These are phyloP conservation scores for Plasmodium ovale DNA, from an alignment of 169 alveolate species.

Conservation along the genomic window DNA sequence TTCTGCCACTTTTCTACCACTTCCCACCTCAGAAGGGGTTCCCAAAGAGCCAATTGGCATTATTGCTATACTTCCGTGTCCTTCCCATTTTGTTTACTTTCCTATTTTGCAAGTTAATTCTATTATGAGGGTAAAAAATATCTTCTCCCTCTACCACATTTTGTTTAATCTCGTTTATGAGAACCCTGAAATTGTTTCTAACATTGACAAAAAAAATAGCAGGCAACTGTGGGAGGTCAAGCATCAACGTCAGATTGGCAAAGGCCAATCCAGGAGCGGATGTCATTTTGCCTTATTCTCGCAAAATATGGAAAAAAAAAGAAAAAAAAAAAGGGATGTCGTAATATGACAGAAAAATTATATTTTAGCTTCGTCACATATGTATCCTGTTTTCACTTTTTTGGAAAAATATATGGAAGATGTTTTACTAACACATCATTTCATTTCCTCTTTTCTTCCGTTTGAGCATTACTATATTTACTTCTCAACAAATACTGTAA, in stretches of 20 bases:
- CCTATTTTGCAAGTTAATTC: conserved; percentile 82
- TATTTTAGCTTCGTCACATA: too few relatives aligned
- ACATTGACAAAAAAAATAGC: conserved; percentile 86
- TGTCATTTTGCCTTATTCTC: conserved; percentile 22
- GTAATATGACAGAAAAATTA: neutral
- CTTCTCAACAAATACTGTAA: too few relatives aligned
- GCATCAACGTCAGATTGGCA: conserved; percentile 84
- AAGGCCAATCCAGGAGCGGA: conserved; percentile 82
- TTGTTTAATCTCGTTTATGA: conserved; percentile 46
- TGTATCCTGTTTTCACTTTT: too few relatives aligned
- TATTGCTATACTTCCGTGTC: conserved; percentile 80
- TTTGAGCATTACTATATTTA: too few relatives aligned
- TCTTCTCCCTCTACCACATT: conserved; percentile 72
- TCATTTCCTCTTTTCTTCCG: too few relatives aligned
- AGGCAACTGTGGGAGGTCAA: conserved; percentile 88
- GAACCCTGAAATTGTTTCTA: conserved; percentile 79
- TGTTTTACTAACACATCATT: too few relatives aligned
- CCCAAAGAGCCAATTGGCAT: conserved; percentile 53
- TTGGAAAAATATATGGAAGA: too few relatives aligned
- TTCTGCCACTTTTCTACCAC: too few relatives aligned
- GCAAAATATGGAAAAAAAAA: neutral
- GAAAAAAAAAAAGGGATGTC: too few relatives aligned
- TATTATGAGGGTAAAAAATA: conserved; percentile 84
- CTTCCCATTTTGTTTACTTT: conserved; percentile 85
- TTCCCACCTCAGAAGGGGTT: too few relatives aligned